Evolutionary conservation across 208 protist genomes (phyloP).

Genomic region (Crithidia acanthocephali): DNA sequence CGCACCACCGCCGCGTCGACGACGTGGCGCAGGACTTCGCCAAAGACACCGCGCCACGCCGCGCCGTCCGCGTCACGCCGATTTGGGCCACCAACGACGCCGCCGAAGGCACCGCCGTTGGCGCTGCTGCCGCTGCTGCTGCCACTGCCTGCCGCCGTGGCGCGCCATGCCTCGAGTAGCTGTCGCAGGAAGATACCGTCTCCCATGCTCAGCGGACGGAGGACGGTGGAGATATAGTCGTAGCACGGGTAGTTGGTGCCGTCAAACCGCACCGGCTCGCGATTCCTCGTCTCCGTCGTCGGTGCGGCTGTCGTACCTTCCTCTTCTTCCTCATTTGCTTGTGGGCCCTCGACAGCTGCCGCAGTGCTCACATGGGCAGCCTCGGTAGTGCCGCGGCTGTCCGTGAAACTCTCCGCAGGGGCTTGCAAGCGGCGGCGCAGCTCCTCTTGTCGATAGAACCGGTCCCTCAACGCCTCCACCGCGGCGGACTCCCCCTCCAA

Average conservation of each 20-base stretch:
- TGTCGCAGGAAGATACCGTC: conserved; percentile 36
- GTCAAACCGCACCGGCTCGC: conserved; percentile 4
- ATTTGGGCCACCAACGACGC: conserved; percentile 1
- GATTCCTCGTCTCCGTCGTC: neutral
- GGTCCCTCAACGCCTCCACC: neutral
- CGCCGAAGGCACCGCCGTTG: conserved; percentile 2
- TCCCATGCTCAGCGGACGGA: conserved; percentile 35
- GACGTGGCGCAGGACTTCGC: conserved; percentile 17
- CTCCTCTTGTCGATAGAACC: neutral
- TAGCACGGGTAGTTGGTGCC: conserved; percentile 18
- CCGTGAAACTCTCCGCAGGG: neutral
- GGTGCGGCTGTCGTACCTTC: neutral
- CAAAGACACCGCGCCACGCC: conserved; percentile 25
- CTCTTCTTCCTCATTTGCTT: neutral
- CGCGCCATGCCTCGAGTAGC: conserved; percentile 39
- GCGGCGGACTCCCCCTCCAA: neutral
- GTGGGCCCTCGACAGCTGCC: no score
- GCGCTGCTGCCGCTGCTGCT: conserved; percentile 2
- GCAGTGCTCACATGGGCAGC: neutral
- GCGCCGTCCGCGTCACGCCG: conserved; percentile 23
- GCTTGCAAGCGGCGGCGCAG: neutral
- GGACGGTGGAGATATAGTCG: conserved; percentile 26
- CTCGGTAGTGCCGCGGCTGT: no score
- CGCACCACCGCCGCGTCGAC: conserved; percentile 33
- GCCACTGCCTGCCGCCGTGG: conserved; percentile 6